Base-by-base conservation (phyloP, 208 protist genomes). In the Crithidia sp. region DNA sequence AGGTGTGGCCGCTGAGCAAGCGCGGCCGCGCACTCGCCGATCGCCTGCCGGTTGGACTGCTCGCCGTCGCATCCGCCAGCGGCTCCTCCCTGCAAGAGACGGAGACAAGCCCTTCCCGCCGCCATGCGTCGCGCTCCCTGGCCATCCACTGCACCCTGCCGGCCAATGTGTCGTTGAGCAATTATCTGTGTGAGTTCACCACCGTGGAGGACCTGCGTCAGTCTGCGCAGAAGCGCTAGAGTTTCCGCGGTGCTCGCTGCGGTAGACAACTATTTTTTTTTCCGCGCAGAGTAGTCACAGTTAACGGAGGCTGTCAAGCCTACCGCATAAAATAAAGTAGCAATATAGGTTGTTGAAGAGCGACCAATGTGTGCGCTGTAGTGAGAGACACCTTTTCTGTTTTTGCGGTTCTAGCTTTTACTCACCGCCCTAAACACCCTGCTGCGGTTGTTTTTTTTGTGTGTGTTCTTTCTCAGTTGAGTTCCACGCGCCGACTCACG, bases 91-190 rank as follows among this genome's bases (percentile, higher is more conserved):
- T 74, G 14, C 52, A 54, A n/a, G 16, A 59, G 7, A 55, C 8
- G 17, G 50, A 17, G 16, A 50, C 43, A 10, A 58, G 49, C 16
- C 5, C 67, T 7, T n/a, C 66, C 12, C 53, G 8, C 6, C 44
- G 71, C 17, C 45, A 58, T 53, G 55, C 60, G 36, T 85, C 74
- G 47, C 67, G 78, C 16, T 87, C 77, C 63, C 77, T 95, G 16
- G 87, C 78, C 7, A 63, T 95, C 53, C 84, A 93, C 71, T 83
- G 90, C 67, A 93, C 88, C n/a, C 74, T 95, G 40, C 86, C 86
- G 6, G 65, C 70, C 8, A 53, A 77, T 39, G 65, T 81, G 10
- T 90, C 90, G 53, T 70, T 74, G 19, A 65, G 77, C 59, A 78
- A 79, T 39, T 83, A 87, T 37, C 74, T 95, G 17, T 66, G 87